phyloP scores from a whole-genome alignment of 139 green algal species.

The Chlamydomonas asymmetrica region DNA sequence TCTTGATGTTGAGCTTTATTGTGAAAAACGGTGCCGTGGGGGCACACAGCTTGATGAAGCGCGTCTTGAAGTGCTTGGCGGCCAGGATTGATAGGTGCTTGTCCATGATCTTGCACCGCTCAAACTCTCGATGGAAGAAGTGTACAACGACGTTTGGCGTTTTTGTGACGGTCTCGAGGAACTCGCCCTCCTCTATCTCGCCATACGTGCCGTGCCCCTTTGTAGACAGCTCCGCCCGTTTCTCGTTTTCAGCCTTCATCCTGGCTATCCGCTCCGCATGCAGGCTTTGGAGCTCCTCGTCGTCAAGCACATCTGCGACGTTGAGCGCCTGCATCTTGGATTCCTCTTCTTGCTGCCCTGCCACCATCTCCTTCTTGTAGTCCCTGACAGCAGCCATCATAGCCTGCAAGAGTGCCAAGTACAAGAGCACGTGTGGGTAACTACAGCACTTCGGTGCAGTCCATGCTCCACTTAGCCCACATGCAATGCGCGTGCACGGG shows the following conservation, averaged over 20 bases:
- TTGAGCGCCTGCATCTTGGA: constrained; percentile 9
- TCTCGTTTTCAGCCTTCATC: constrained; percentile 83
- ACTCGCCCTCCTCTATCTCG: constrained; percentile 87
- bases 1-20: constrained; percentile 88
- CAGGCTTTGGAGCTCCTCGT: constrained; percentile 65
- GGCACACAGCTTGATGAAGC: constrained; percentile 91
- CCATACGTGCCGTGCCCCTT: constrained; percentile 82
- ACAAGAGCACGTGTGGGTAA: no score
- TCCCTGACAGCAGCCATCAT: constrained; percentile 83
- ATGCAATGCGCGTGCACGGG: no score
- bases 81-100: constrained; percentile 82
- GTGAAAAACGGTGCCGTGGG: constrained; percentile 92
- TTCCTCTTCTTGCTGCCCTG: constrained; percentile 44
- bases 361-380: constrained; percentile 66
- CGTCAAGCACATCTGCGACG: constrained; percentile 80
- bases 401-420: no score
- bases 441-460: no score
- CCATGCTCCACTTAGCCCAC: no score
- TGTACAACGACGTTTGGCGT: constrained; percentile 81
- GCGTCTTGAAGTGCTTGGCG: constrained; percentile 83
- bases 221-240: constrained; percentile 65
- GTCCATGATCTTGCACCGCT: constrained; percentile 95
- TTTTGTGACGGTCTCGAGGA: constrained; percentile 88
- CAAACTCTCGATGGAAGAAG: constrained; percentile 97
- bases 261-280: constrained; percentile 72